These are phyloP conservation scores for Pouteria glomerata DNA, from an alignment of 148 eudicot species.

Conservation along the genomic window DNA sequence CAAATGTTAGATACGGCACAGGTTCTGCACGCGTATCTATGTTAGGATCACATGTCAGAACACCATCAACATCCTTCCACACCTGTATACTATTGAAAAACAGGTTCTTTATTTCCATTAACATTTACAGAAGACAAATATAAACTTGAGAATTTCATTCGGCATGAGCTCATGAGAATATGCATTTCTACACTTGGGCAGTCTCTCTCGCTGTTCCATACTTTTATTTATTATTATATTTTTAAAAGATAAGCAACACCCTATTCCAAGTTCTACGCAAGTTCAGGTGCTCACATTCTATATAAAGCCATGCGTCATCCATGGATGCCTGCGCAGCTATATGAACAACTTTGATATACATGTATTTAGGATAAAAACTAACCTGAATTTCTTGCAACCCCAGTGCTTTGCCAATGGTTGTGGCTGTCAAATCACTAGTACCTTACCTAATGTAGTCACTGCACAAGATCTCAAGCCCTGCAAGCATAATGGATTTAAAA, in stretches of 20 bases:
- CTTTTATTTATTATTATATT: too few relatives aligned
- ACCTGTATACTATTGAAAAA: constrained; percentile 43
- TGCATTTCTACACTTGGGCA: too few relatives aligned
- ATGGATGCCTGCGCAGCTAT: neutral
- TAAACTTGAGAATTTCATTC: too few relatives aligned
- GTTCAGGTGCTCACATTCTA: neutral
- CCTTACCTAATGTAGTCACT: constrained; percentile 96
- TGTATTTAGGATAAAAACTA: neutral
- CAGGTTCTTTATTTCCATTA: too few relatives aligned
- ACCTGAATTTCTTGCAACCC: constrained; percentile 96
- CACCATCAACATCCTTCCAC: constrained; percentile 99
- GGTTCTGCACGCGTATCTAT: constrained; percentile 73
- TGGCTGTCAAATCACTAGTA: constrained; percentile 98
- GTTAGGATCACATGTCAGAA: constrained; percentile 93
- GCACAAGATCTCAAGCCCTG: constrained; percentile 94
- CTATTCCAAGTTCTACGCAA: neutral
- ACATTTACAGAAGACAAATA: too few relatives aligned
- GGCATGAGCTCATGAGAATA: too few relatives aligned
- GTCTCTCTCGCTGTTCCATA: too few relatives aligned
- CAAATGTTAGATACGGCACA: constrained; percentile 87
- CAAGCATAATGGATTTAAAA: constrained; percentile 7
- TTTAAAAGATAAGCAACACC: too few relatives aligned
- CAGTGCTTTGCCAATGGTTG: constrained; percentile 93
- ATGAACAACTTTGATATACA: neutral
- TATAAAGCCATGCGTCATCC: too few relatives aligned